phyloP scores from a whole-genome alignment of 768 basidiomycete species.

The Rhizopogon vinicolor region DNA sequence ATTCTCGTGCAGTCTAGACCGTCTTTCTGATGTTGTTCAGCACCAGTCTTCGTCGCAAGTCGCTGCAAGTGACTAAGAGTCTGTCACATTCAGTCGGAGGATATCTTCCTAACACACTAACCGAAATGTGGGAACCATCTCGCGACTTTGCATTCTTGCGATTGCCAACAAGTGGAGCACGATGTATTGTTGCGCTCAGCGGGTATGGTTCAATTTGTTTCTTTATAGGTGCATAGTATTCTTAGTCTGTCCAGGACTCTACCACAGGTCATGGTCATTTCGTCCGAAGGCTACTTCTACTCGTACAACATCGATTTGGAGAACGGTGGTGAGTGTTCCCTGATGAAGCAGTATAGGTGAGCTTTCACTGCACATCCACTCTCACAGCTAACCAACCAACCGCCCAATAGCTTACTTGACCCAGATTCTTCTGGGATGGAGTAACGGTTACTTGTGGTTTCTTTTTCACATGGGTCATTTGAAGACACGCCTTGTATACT shows the following conservation, averaged over 20 bases:
- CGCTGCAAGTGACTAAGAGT: constrained; percentile 69
- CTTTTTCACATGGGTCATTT: neutral
- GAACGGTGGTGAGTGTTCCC: constrained; percentile 88
- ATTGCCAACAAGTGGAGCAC: constrained; percentile 70
- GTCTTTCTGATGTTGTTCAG: constrained; percentile 9
- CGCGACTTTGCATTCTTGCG: constrained; percentile 91
- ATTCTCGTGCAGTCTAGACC: constrained; percentile 1
- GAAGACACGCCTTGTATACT: neutral
- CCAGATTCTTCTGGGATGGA: constrained; percentile 1
- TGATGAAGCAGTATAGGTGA: constrained; percentile 91
- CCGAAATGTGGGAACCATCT: constrained; percentile 96
- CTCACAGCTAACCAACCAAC: neutral
- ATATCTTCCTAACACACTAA: constrained; percentile 82
- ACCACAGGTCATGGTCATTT: constrained; percentile 96
- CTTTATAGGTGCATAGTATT: neutral
- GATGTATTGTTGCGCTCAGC: constrained; percentile 86
- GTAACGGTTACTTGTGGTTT: neutral
- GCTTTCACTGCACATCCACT: constrained; percentile 7
- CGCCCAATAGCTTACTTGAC: neutral
- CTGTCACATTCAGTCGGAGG: constrained; percentile 78
- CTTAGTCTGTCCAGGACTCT: constrained; percentile 56
- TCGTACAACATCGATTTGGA: constrained; percentile 95
- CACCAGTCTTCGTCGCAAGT: constrained; percentile 60
- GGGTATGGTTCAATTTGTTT: constrained; percentile 42
- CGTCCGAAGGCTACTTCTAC: constrained; percentile 94